Evolutionary conservation across 495 filamentous ascomycete species (phyloP), one percentile per base, ranked within the genome.

Genomic region (Terfezia claveryi): DNA sequence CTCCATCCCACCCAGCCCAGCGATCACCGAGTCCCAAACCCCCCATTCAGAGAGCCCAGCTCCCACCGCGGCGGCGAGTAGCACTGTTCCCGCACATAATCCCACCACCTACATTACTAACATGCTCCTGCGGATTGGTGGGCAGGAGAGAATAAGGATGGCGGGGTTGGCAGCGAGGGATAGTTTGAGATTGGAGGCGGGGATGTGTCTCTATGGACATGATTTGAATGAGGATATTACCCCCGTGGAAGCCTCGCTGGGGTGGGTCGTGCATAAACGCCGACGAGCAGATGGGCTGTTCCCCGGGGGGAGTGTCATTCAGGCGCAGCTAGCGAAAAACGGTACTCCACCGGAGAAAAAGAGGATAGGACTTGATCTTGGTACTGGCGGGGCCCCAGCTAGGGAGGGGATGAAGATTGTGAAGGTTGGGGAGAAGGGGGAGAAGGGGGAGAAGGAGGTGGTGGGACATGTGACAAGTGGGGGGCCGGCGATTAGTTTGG

Each of bases 171-270:
- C 87, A 4, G 87, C 91, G 6, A 76, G 91, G 55, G 91, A 98
- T 68, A 91, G 81, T 60, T 76, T 98, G 57, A 79, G 91, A 16
- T 78, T 98, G 9, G 91, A 98, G 69, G 91, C 92, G 0, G 91
- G 91, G 52, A 89, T 98, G 88, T 96, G 86, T 68, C 77, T 96
- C 23, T 96, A 96, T 71, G 91, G 91, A n/a, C 87, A 94, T 67
- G 92, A 98, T 69, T 76, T 98, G 49, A 78, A 92, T 63, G 92
- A 93, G 57, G 71, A 73, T 4, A 94, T 82, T 20, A 94, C 92
- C 5, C 91, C 92, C 1, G 84, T 85, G 20, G 82, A 86, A 68
- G 91, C 79, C 4, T 79, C 77, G 3, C 73, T 98, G 3, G 74
- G 76, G 67, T 98, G 89, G 88, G 75, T 94, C 55, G 76, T 98